Evolutionary conservation across 257 asterid species (phyloP), one percentile per base, ranked within the genome.

Genomic region (Gentiana straminea): DNA sequence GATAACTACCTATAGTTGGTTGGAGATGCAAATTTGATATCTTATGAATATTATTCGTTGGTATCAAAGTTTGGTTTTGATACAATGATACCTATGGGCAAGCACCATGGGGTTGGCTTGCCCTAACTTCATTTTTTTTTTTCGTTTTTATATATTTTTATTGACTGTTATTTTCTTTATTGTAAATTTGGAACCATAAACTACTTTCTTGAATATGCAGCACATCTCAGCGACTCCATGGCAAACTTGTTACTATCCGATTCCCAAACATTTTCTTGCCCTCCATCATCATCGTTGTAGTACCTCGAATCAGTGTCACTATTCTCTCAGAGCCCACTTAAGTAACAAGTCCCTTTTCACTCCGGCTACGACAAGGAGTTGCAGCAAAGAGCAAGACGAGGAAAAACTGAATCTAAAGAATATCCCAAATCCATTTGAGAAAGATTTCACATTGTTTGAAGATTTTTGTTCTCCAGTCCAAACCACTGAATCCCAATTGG

Each of bases 201-300:
- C 46, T 3, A 41, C 7, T 48, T 55, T 61, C 76, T 56, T 79
- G 77, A 79, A 65, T 61, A 79, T 79, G 93, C 82, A 70, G 58
- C 70, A 83, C n/a, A 73, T 83, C 68, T 68, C 84, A 64, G 64
- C 79, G 58, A 67, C 79, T 72, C 75, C 89, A 71, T 76, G 94
- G 89, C 84, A 73, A 46, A 52, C 80, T 64, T 65, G 83, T 77
- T 81, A 52, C 78, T 75, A 77, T 49, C 82, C 86, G 36, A 70
- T 79, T 62, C 98, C 92, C 59, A 76, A 61, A 36, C 72, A 66
- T 36, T 59, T 78, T 54, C 7, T 41, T 41, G 46, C 46, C 9
- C 46, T 7, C 11, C 50, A 62, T 60, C 34, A 66, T 69, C 70
- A 63, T 49, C 79, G 62, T 44, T 65, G 58, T 44, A 69, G 72